Evolutionary conservation across 805 yeast species (phyloP), one percentile per base, ranked within the genome.

Genomic region (Diddensiella santjacobensis): DNA sequence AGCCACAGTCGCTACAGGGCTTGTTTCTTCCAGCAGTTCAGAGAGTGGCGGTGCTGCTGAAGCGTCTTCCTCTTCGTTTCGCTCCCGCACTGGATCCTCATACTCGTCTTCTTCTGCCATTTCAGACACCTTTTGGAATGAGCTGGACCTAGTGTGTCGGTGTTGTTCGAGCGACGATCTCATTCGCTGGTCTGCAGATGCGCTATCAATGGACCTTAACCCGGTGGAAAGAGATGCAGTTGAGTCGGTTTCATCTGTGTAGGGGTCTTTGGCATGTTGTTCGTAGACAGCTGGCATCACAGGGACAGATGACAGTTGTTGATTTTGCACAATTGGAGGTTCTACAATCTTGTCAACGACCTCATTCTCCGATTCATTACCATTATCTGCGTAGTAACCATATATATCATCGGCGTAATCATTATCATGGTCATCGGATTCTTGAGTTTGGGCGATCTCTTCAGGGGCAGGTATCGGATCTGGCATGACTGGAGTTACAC

Each of bases 141-240:
- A 17, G 46, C 54, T 42, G 24, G 45, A 37, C 43, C 45, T 22
- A 49, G 46, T 30, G 33, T 56, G 26, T 53, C 44, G 46, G 44
- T 54, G 43, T 44, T 44, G 26, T 47, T 58, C 45, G 31, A 41
- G 20, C 44, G 45, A 36, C 43, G 47, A 29, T 42, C 48, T 22
- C 33, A 29, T 37, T 22, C 52, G 41, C 22, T 38, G 35, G 22
- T 38, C 24, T 40, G 51, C 22, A 3, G 33, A 6, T 10, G 30
- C 24, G 29, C 53, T 54, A 29, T 57, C 62, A 13, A 55, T 31
- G 37, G 61, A 56, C 18, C 53, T 50, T 18, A 51, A 36, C 8
- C 64, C 65, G 5, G 65, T 60, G 3, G 64, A 60, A 2, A 62
- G 40, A 19, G 66, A 54, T 13, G 61, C 62, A 13, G 62, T 50